Conservation (phyloP, 164 flowering plant species). For the Tinospora cordifolia region DNA sequence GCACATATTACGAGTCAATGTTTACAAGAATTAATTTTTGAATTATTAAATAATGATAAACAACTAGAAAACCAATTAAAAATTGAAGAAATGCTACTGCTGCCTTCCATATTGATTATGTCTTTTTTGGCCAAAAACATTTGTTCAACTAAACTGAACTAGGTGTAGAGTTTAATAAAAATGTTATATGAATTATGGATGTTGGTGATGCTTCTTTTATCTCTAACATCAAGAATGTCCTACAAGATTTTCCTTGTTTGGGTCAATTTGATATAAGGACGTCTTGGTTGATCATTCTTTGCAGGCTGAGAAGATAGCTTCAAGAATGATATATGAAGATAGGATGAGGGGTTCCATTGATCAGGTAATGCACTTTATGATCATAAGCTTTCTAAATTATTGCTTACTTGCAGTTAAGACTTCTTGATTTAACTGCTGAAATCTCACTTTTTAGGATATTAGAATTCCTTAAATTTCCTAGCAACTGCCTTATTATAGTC, state of each 20-base stretch:
- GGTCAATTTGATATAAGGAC: not conserved
- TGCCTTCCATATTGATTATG: too few relatives aligned
- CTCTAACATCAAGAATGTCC: not conserved
- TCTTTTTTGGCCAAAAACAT: too few relatives aligned
- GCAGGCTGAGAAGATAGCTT: conserved; percentile 99
- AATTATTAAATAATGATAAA: too few relatives aligned
- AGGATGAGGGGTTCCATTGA: conserved; percentile 99
- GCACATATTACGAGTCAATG: too few relatives aligned
- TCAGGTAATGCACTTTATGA: conserved; percentile 48
- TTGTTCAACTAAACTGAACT: too few relatives aligned
- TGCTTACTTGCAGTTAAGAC: not conserved
- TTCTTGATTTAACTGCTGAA: not conserved
- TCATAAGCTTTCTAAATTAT: not conserved
- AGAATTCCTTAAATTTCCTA: not conserved
- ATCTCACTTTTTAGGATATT: not conserved
- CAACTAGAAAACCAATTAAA: too few relatives aligned
- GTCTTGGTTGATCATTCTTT: conserved; percentile 7
- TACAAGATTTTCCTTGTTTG: not conserved
- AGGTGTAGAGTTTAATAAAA: too few relatives aligned
- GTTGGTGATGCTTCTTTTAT: not conserved
- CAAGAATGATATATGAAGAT: conserved; percentile 90
- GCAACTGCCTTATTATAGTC: not conserved
- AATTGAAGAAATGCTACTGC: too few relatives aligned
- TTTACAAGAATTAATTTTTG: too few relatives aligned
- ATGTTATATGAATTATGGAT: too few relatives aligned